A percentile compares a stretch with the other conserved stretches of the same genome.
phyloP scores from a whole-genome alignment of 208 protist species.

The Acanthamoeba rhysodes region DNA sequence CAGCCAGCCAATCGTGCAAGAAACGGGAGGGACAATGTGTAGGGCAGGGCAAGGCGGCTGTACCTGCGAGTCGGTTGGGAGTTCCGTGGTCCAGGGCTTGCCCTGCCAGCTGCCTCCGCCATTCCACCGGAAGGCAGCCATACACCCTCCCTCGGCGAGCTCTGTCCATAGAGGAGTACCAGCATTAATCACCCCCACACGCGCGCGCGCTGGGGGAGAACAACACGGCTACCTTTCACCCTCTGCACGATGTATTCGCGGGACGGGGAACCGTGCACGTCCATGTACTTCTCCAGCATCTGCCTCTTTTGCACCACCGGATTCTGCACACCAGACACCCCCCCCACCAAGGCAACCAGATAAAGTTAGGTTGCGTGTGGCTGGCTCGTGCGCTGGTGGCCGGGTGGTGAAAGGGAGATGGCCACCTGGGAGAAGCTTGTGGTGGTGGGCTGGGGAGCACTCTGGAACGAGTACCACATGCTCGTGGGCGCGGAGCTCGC shows the following conservation, averaged over 20 bases:
- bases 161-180: not conserved
- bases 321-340: not conserved
- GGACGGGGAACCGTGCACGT: constrained; percentile 42
- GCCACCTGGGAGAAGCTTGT: not conserved
- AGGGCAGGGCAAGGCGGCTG: too few relatives aligned
- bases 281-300: constrained; percentile 50
- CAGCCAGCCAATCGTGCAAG: too few relatives aligned
- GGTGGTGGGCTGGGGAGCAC: constrained; percentile 28
- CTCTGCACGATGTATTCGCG: constrained; percentile 56
- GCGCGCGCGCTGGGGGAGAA: too few relatives aligned
- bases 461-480: constrained; percentile 53
- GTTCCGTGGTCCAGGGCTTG: constrained; percentile 55
- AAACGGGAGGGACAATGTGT: too few relatives aligned
- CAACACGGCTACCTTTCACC: not conserved
- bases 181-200: too few relatives aligned
- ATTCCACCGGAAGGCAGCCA: constrained; percentile 66
- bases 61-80: constrained; percentile 57
- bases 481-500: constrained; percentile 8
- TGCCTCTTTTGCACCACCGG: constrained; percentile 46
- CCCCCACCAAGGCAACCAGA: too few relatives aligned
- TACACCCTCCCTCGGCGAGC: constrained; percentile 35
- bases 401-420: not conserved
- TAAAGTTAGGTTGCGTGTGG: too few relatives aligned
- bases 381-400: too few relatives aligned
- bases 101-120: constrained; percentile 62